Conservation (phyloP, 225 moss, liverwort and hornwort species). For the Straminergon stramineum region DNA sequence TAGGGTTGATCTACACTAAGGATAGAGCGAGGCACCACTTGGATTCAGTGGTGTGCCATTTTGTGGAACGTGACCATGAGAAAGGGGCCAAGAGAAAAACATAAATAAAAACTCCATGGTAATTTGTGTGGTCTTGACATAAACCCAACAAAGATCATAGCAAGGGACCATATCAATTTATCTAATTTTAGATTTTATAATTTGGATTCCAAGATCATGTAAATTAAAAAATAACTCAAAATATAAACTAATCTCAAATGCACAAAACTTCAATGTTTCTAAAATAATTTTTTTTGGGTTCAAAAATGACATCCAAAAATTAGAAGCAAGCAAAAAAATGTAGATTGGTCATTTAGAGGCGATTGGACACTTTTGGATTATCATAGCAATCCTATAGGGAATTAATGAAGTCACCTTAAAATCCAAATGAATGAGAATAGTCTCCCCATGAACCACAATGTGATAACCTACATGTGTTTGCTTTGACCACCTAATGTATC, state of each 20-base stretch:
- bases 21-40: fast-evolving
- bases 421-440: background rate
- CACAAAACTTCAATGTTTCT: background rate
- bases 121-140: background rate
- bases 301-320: background rate
- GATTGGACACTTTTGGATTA: too few species aligned
- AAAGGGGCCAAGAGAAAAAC: background rate
- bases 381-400: fast-evolving
- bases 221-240: background rate
- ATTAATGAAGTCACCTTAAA: background rate
- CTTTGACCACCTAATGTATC: background rate
- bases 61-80: too few species aligned
- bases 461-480: background rate
- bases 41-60: background rate
- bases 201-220: fast-evolving
- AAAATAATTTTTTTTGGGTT: too few species aligned
- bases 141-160: background rate
- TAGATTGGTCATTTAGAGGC: background rate
- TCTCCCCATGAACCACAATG: background rate
- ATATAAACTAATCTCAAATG: background rate
- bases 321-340: background rate
- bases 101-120: too few species aligned
- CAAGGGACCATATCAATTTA: background rate
- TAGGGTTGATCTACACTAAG: too few species aligned
- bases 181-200: background rate